Base-by-base conservation (phyloP, 2,329 filamentous ascomycete species). In the Penicillium psychrosexuale region DNA sequence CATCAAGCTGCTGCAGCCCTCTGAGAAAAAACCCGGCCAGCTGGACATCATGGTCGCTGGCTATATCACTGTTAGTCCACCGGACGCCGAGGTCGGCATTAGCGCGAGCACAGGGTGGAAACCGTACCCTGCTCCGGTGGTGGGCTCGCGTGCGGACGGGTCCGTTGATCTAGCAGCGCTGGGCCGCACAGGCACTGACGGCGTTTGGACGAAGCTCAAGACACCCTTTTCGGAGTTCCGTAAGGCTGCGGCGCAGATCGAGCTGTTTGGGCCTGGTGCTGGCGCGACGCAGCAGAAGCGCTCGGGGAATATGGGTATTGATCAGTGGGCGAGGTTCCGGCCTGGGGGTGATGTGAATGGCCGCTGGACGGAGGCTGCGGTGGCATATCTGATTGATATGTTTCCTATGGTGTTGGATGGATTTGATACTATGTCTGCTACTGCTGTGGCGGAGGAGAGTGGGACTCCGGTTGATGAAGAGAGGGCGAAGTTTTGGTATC, bases 331-430 rank as follows among this genome's bases (percentile, higher is more conserved):
- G 3, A 80, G 83, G 27, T 80, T 88, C 51, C 71, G 77, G 1
- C 83, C 82, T 13, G 80, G 80, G 1, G 81, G 69, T 4, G 61
- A 69, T 48, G 45, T 59, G 37, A 47, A 82, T 56, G 79, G 73
- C 12, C 66, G 69, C 36, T 90, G 88, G 75, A 89, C 82, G 1
- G 81, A 88, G 61, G 79, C 80, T 3, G 78, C 80, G 1, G 74
- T 92, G 2, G 86, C 83, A 0, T 90, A 83, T 62, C 75, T 91
- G 7, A 78, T 79, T 17, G 89, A 93, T 69, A 84, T 84, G 67
- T 89, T 87, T 61, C 86, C 87, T 2, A 82, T 86, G 66, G 77
- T 88, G 24, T 71, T 88, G 13, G 85, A 90, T 69, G 70, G 73
- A 33, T 66, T 74, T 53, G 73, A 68, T 66, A 65, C 47, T 7